A percentile compares a stretch with the other conserved stretches of the same genome.
These are phyloP conservation scores for Aspergillus biplanus DNA, from an alignment of 495 filamentous ascomycete genomes.

Conservation along the genomic window DNA sequence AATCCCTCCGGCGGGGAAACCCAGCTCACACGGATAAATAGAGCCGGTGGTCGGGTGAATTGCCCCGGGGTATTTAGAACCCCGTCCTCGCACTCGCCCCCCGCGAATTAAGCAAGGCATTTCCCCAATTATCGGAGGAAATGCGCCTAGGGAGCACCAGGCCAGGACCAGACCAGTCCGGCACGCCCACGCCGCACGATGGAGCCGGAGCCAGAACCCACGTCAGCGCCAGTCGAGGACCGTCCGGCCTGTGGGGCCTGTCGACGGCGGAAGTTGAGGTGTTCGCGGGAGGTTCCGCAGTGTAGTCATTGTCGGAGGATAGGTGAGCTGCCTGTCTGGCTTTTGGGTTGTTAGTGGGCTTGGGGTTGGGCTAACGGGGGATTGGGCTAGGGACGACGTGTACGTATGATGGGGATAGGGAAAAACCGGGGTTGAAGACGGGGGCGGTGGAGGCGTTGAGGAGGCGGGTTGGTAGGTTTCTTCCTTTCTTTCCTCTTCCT, in stretches of 20 bases:
- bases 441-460: conserved; percentile 6
- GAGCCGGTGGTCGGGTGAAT: no score
- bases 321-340: not conserved
- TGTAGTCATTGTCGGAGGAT: conserved; percentile 13
- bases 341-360: no score
- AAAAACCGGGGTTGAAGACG: conserved; percentile 6
- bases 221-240: not conserved
- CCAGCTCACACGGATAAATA: no score
- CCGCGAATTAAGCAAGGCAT: no score
- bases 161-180: not conserved
- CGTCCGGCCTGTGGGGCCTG: conserved; percentile 13
- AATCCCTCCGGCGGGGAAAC: no score
- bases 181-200: not conserved
- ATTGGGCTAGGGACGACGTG: not conserved
- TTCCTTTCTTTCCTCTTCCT: no score
- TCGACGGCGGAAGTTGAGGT: conserved; percentile 6
- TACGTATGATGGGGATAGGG: conserved; percentile 6
- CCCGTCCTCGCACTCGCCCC: not conserved
- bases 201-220: not conserved
- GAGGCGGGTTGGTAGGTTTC: conserved; percentile 4
- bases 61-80: not conserved
- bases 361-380: not conserved
- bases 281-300: conserved; percentile 8
- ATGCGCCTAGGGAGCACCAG: no score
- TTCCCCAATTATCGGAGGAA: no score